Evolutionary conservation across 495 filamentous ascomycete species (phyloP).

Genomic region (Xylaria acuta): DNA sequence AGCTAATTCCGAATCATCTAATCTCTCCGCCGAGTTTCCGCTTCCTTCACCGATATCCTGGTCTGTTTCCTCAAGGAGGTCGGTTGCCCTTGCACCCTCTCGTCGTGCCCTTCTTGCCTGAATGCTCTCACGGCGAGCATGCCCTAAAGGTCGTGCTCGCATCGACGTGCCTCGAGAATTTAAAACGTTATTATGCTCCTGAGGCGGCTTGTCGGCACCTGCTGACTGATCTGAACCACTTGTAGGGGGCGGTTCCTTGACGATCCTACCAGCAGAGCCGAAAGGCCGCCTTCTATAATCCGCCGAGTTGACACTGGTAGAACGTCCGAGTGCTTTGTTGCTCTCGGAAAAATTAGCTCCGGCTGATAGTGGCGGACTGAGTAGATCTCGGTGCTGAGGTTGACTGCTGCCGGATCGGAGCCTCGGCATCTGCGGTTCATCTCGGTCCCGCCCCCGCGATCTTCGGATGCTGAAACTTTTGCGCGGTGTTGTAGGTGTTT

Average conservation of each 20-base stretch:
- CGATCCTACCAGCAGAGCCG: slow-evolving; percentile 53
- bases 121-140: slow-evolving; percentile 87
- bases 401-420: slow-evolving; percentile 71
- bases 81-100: slow-evolving; percentile 67
- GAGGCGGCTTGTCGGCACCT: slow-evolving; percentile 49
- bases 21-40: slow-evolving; percentile 57
- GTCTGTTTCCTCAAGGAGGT: slow-evolving; percentile 84
- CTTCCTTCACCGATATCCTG: slow-evolving; percentile 58
- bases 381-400: slow-evolving; percentile 72
- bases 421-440: slow-evolving; percentile 55
- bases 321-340: slow-evolving; percentile 73
- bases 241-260: slow-evolving; percentile 68
- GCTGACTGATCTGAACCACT: slow-evolving; percentile 79
- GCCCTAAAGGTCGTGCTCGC: slow-evolving; percentile 88
- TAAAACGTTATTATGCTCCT: slow-evolving; percentile 42
- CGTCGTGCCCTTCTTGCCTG: slow-evolving; percentile 74
- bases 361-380: slow-evolving; percentile 70
- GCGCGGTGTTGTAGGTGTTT: slow-evolving; percentile 65
- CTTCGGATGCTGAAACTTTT: slow-evolving; percentile 85
- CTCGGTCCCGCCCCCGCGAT: slow-evolving; percentile 59
- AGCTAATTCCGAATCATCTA: slow-evolving; percentile 65
- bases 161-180: slow-evolving; percentile 63
- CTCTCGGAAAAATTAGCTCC: slow-evolving; percentile 63
- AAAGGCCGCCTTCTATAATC: slow-evolving; percentile 73
- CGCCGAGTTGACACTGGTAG: slow-evolving; percentile 84